A percentile compares a stretch with the other conserved stretches of the same genome.
These are phyloP conservation scores for Naganishia vishniacii DNA, from an alignment of 768 basidiomycete genomes.

Conservation along the genomic window DNA sequence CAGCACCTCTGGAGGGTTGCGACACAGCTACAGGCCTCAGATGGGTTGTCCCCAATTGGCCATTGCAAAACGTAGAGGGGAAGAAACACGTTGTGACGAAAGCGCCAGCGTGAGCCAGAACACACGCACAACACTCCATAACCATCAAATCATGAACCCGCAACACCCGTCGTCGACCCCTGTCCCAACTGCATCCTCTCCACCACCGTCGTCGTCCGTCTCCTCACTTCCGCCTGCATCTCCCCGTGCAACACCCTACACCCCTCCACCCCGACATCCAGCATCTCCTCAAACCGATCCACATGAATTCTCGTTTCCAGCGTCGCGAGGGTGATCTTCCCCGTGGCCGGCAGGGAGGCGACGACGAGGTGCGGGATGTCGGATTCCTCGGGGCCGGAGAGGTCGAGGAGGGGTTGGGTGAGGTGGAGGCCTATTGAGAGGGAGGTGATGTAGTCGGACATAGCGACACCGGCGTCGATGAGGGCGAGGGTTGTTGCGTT, in stretches of 20 bases:
- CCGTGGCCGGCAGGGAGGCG: conserved; percentile 80
- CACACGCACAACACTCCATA: too few relatives aligned
- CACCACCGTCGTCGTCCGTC: conserved; percentile 61
- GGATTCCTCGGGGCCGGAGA: conserved; percentile 81
- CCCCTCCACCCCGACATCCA: conserved; percentile 70
- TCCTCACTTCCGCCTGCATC: conserved; percentile 69
- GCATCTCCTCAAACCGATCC: conserved; percentile 84
- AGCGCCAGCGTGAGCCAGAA: too few relatives aligned
- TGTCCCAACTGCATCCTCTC: conserved; percentile 55
- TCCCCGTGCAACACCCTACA: conserved; percentile 71
- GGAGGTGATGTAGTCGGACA: conserved; percentile 85
- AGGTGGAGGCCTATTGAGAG: conserved; percentile 79
- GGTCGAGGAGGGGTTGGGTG: conserved; percentile 67
- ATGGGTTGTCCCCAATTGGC: too few relatives aligned
- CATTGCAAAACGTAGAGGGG: too few relatives aligned
- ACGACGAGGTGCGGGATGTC: conserved; percentile 83
- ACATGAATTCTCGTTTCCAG: conserved; percentile 93
- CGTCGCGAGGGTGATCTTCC: conserved; percentile 75
- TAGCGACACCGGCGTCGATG: conserved; percentile 79
- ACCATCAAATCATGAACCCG: too few relatives aligned
- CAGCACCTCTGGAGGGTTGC: too few relatives aligned
- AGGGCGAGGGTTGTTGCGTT: conserved; percentile 92
- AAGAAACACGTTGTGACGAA: too few relatives aligned
- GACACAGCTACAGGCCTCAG: too few relatives aligned
- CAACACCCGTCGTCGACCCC: not conserved